A percentile compares a stretch with the other conserved stretches of the same genome.
Conservation (phyloP, 208 protist species). For the Leptomonas seymouri region DNA sequence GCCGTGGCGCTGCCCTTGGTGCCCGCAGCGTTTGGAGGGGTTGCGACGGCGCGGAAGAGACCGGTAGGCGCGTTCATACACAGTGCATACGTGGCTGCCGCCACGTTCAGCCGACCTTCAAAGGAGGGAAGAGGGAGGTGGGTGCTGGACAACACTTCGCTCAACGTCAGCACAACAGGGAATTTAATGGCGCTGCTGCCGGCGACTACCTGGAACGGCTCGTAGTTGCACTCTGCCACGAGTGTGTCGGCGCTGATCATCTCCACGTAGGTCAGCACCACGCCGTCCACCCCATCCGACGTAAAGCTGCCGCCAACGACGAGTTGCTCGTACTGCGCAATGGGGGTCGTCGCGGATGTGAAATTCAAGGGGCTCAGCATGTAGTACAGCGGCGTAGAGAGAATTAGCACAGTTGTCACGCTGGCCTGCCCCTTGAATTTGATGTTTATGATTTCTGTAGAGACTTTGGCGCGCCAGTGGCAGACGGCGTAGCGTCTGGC, state of each 20-base stretch:
- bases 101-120: constrained; percentile 50
- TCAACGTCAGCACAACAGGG: constrained; percentile 21
- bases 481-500: constrained; percentile 59
- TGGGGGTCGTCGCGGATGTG: constrained; percentile 32
- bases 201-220: constrained; percentile 47
- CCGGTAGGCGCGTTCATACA: constrained; percentile 63
- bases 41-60: constrained; percentile 59
- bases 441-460: constrained; percentile 71
- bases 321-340: constrained; percentile 75
- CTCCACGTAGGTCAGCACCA: constrained; percentile 31
- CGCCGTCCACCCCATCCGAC: constrained; percentile 7
- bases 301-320: constrained; percentile 63
- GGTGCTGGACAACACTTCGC: constrained; percentile 18
- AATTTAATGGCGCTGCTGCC: constrained; percentile 35
- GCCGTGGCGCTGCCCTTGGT: constrained; percentile 9
- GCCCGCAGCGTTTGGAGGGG: constrained; percentile 24
- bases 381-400: constrained; percentile 68
- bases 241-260: constrained; percentile 48
- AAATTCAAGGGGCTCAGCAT: constrained; percentile 56
- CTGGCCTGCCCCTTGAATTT: constrained; percentile 34
- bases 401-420: constrained; percentile 43
- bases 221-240: constrained; percentile 83
- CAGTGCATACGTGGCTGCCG: constrained; percentile 54
- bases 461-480: constrained; percentile 57
- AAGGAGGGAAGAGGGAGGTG: constrained; percentile 13